Percentiles rank a stretch among this genome's conserved stretches.
Evolutionary conservation across 1,284 basidiomycete species (phyloP).

Genomic region (Ganoderma multipileum): DNA sequence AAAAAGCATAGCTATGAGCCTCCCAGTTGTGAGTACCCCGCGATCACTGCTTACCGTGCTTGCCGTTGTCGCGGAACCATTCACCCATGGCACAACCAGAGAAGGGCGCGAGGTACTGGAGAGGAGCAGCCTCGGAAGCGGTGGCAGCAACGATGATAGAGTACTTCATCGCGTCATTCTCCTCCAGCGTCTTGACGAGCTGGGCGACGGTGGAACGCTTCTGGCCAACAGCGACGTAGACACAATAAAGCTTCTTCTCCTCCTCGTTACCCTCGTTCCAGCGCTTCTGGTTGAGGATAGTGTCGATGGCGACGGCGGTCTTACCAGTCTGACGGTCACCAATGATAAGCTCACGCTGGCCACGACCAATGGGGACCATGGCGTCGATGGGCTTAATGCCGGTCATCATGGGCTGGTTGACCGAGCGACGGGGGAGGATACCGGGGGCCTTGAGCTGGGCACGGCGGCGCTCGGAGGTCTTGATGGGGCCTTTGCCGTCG

Average conservation of each 20-base stretch:
- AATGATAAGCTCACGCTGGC: conserved; percentile 99
- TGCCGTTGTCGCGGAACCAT: conserved; percentile 99
- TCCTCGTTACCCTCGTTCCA: conserved; percentile 99
- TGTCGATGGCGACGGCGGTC: conserved; percentile 98
- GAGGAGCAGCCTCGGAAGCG: conserved; percentile 97
- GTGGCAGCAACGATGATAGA: conserved; percentile 98
- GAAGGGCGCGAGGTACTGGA: conserved; percentile 99
- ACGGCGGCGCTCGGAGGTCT: conserved; percentile 92
- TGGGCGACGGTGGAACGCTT: conserved; percentile 99
- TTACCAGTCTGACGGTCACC: conserved; percentile 99
- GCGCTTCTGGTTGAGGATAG: conserved; percentile 99
- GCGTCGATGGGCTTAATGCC: conserved; percentile 99
- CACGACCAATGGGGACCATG: conserved; percentile 99
- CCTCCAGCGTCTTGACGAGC: conserved; percentile 98
- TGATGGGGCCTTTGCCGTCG: conserved; percentile 98
- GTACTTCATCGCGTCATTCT: conserved; percentile 99
- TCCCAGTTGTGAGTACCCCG: not conserved
- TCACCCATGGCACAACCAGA: conserved; percentile 99
- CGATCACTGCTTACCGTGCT: conserved; percentile 81
- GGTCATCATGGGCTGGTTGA: conserved; percentile 99
- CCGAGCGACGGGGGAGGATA: conserved; percentile 98
- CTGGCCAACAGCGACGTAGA: conserved; percentile 99
- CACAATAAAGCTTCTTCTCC: conserved; percentile 98
- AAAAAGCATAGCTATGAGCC: conserved; percentile 12
- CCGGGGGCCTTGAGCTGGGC: conserved; percentile 98